Evolutionary conservation across 768 basidiomycete genomes (phyloP), one percentile per base, ranked within the genome.

Genomic region (Mrakia blollopis): DNA sequence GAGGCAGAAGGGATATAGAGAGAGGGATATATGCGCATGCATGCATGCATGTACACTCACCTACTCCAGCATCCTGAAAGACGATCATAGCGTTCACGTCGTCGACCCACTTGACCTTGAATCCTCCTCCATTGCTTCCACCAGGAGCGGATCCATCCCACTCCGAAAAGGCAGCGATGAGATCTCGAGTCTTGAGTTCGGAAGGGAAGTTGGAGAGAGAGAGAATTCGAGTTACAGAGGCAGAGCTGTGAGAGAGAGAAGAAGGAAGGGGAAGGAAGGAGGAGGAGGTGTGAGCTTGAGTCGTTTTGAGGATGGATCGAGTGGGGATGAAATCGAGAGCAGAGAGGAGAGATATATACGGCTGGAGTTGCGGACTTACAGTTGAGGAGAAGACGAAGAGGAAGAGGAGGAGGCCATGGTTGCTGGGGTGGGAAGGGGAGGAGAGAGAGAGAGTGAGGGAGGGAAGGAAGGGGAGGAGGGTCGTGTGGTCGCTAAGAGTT

Each of bases 91-190:
- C 91, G 82, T 92, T 95, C 52, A 93, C 94, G 84, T 99, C 97
- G 84, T 99, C 95, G 81, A 89, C 88, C 97, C 97, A 99, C 84
- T 99, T 99, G 83, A 99, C 95, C 87, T 95, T 94, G 87, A 96
- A 97, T 75, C 87, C 89, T 72, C 90, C 86, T 78, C 85, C 87
- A 28, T n/a, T 39, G 23, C 28, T 37, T 52, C 25, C 57, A 13
- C n/a, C 10, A 57, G 25, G 13, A 28, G 25, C 25, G 6, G 52
- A 23, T n/a, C 35, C 35, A 81, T 97, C 94, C 88, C 91, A 98
- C 63, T 94, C 93, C 70, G 90, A 86, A 84, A 98, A 97, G 63
- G 93, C 91, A 61, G 87, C 82, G 82, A 98, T 94, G 69, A 99
- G 92, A 84, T 99, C 97, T 83, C 93, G 91, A 72, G 97, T 99